Conservation (phyloP, 768 basidiomycete species). For the Porphyrellus cyaneotinctus region DNA sequence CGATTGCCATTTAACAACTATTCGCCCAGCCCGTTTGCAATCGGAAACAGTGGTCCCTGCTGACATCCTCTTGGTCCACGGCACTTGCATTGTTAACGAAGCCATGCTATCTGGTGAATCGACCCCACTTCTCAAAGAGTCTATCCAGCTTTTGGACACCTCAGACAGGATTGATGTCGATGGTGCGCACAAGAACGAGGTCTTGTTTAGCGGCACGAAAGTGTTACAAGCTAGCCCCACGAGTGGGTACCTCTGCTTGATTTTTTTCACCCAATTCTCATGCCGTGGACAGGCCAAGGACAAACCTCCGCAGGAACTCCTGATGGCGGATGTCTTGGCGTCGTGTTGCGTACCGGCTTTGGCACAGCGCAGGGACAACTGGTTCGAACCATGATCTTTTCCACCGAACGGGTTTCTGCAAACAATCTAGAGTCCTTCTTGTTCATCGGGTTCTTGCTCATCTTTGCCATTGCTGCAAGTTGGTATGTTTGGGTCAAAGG, state of each 20-base stretch:
- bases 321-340: slow-evolving; percentile 87
- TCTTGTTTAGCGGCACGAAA: slow-evolving; percentile 97
- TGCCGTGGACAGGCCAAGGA: slow-evolving; percentile 22
- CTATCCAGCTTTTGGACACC: slow-evolving; percentile 77
- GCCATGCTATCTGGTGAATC: slow-evolving; percentile 99
- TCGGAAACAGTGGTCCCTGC: slow-evolving; percentile 89
- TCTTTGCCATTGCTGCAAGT: slow-evolving; percentile 95
- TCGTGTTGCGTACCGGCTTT: slow-evolving; percentile 93
- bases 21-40: slow-evolving; percentile 51
- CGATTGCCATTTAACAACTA: neutral
- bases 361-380: slow-evolving; percentile 97
- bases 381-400: slow-evolving; percentile 98
- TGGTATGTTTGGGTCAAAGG: slow-evolving; percentile 99
- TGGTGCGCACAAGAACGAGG: slow-evolving; percentile 77
- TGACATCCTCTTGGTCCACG: slow-evolving; percentile 87
- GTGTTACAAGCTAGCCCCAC: slow-evolving; percentile 70
- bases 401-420: slow-evolving; percentile 92
- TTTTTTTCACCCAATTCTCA: neutral
- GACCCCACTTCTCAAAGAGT: slow-evolving; percentile 94
- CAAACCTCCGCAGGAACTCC: slow-evolving; percentile 60
- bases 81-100: slow-evolving; percentile 96
- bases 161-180: slow-evolving; percentile 81
- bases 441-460: slow-evolving; percentile 96
- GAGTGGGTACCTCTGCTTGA: slow-evolving; percentile 29
- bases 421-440: slow-evolving; percentile 95